Percentiles rank a stretch among this genome's conserved stretches.
Conservation (phyloP, 2,329 filamentous ascomycete genomes). For the Thielaviopsis ethacetica region DNA sequence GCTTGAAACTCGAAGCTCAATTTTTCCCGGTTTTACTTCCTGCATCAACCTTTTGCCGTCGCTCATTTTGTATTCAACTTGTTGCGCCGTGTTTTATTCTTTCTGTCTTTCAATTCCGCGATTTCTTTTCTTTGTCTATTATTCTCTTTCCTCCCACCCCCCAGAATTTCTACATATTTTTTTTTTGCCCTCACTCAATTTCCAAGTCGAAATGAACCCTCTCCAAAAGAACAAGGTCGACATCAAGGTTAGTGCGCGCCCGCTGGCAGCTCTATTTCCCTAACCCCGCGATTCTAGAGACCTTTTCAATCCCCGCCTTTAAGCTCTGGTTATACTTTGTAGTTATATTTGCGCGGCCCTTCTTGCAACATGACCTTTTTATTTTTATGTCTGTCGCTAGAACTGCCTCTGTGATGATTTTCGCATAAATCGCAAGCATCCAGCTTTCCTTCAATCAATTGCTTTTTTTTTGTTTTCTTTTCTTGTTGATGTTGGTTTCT, state of each 20-base stretch:
- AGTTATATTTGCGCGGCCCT: not conserved
- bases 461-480: too few species aligned
- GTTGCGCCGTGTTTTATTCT: not conserved
- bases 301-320: not conserved
- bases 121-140: not conserved
- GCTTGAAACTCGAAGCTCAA: not conserved
- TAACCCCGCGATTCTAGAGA: not conserved
- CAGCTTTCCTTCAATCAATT: not conserved
- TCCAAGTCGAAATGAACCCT: slow-evolving; percentile 62
- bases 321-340: not conserved
- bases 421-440: not conserved
- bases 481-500: not conserved
- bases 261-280: not conserved
- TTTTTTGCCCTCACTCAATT: not conserved
- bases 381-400: not conserved
- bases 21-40: not conserved
- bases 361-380: not conserved
- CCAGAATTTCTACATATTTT: not conserved
- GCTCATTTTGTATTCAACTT: not conserved
- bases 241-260: slow-evolving; percentile 59
- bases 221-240: slow-evolving; percentile 98
- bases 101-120: not conserved
- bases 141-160: too few species aligned
- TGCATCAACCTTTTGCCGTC: not conserved
- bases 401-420: too few species aligned